A percentile compares a stretch with the other conserved stretches of the same genome.
Conservation (phyloP, 2,329 filamentous ascomycete species). For the Aspergillus bombycis region DNA sequence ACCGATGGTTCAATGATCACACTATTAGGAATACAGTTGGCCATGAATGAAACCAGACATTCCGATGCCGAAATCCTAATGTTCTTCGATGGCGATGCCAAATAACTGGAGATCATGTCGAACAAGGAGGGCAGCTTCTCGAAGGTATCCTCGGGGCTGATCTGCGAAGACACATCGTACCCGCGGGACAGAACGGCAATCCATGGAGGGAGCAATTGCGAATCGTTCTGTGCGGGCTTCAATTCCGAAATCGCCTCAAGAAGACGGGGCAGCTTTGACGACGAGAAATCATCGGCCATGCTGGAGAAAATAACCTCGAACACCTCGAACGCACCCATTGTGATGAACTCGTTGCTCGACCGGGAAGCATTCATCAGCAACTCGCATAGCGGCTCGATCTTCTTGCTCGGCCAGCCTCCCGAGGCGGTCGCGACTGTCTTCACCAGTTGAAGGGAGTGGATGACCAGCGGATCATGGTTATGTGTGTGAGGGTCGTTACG, state of each 20-base stretch:
- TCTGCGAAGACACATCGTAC: constrained; percentile 88
- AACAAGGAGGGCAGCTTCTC: constrained; percentile 86
- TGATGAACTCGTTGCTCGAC: constrained; percentile 92
- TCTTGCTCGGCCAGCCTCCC: constrained; percentile 93
- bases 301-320: constrained; percentile 96
- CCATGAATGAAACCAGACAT: constrained; percentile 89
- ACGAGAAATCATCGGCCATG: constrained; percentile 84
- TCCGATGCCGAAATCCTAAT: constrained; percentile 94
- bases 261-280: constrained; percentile 83
- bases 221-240: constrained; percentile 89
- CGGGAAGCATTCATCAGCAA: constrained; percentile 84
- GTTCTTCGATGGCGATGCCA: constrained; percentile 86
- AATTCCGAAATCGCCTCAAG: constrained; percentile 91
- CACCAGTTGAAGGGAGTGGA: constrained; percentile 88
- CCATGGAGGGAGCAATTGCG: constrained; percentile 92
- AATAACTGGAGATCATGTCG: constrained; percentile 74
- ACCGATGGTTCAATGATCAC: constrained; percentile 87
- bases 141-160: constrained; percentile 89
- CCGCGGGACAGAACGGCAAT: constrained; percentile 92
- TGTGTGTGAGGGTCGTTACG: constrained; percentile 45
- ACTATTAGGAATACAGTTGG: constrained; percentile 81
- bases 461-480: constrained; percentile 77
- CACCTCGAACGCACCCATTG: constrained; percentile 93
- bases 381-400: constrained; percentile 90
- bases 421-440: constrained; percentile 86